A percentile compares a stretch with the other conserved stretches of the same genome.
Conservation (phyloP, 176 grass and related monocot species). For the Saccharum spontaneum region DNA sequence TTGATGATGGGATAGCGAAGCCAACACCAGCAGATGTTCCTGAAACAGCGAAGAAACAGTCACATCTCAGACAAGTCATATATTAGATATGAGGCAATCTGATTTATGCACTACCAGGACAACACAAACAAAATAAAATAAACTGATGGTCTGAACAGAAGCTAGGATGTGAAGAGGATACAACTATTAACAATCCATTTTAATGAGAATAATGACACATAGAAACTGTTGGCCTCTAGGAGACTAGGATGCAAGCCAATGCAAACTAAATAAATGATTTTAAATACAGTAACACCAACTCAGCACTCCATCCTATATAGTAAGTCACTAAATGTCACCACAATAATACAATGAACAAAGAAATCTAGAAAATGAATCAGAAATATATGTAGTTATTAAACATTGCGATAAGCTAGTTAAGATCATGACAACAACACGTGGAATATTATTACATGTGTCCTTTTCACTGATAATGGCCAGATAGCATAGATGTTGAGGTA, state of each 20-base stretch:
- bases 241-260: slow-evolving; percentile 16
- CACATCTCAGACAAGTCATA: neutral
- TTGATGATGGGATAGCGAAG: slow-evolving; percentile 90
- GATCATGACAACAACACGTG: neutral
- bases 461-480: neutral
- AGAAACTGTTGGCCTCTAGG: slow-evolving; percentile 11
- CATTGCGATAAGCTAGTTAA: neutral
- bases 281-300: slow-evolving; percentile 16
- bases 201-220: neutral
- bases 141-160: neutral
- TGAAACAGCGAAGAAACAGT: slow-evolving; percentile 46
- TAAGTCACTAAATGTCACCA: slow-evolving; percentile 18
- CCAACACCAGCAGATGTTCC: slow-evolving; percentile 95
- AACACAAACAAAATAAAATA: slow-evolving; percentile 12
- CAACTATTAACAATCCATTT: neutral
- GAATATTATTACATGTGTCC: slow-evolving; percentile 2
- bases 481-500: neutral
- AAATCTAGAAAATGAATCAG: slow-evolving; percentile 3
- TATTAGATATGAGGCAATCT: neutral
- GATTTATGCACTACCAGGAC: neutral
- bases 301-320: neutral
- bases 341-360: neutral
- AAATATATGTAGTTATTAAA: slow-evolving; percentile 10
- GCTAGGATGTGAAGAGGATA: neutral
- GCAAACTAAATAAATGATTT: neutral